Evolutionary conservation across 208 protist species (phyloP).

Genomic region (Trypanosoma lewisi): DNA sequence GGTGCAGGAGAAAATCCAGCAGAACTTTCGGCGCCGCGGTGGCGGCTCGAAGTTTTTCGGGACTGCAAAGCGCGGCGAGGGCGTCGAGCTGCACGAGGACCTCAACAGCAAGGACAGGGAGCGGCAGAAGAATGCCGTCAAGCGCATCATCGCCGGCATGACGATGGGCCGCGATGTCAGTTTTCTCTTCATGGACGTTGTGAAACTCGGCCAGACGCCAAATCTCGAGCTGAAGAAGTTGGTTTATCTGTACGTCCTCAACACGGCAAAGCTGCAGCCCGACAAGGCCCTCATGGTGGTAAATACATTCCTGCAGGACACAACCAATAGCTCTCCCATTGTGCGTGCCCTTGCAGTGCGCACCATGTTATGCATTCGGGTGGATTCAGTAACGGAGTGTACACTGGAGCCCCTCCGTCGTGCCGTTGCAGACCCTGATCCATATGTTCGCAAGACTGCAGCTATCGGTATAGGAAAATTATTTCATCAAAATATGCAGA

Average conservation of each 20-base stretch:
- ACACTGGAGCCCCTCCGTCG: constrained; percentile 96
- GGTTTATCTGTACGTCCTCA: constrained; percentile 99
- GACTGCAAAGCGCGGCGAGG: constrained; percentile 84
- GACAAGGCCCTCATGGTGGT: constrained; percentile 98
- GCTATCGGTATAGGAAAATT: constrained; percentile 98
- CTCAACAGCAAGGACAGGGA: constrained; percentile 88
- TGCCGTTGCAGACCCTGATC: constrained; percentile 93
- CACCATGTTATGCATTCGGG: constrained; percentile 99
- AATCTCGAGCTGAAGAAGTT: constrained; percentile 99
- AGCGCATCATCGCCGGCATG: constrained; percentile 99
- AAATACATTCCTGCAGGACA: constrained; percentile 98
- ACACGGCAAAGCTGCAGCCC: constrained; percentile 98
- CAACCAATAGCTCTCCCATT: constrained; percentile 93
- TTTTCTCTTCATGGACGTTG: constrained; percentile 94
- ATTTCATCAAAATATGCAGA: constrained; percentile 96
- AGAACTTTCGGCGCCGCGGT: constrained; percentile 37
- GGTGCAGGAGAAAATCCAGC: constrained; percentile 59
- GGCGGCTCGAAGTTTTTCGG: constrained; percentile 72
- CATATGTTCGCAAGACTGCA: constrained; percentile 99
- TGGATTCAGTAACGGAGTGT: constrained; percentile 97
- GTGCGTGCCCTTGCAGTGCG: constrained; percentile 98
- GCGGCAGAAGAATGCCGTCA: constrained; percentile 95
- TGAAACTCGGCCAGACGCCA: constrained; percentile 97
- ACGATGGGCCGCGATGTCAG: constrained; percentile 98
- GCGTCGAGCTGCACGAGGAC: constrained; percentile 90